phyloP scores from a whole-genome alignment of 2,329 filamentous ascomycete species.

The Pyrenophora graminea region DNA sequence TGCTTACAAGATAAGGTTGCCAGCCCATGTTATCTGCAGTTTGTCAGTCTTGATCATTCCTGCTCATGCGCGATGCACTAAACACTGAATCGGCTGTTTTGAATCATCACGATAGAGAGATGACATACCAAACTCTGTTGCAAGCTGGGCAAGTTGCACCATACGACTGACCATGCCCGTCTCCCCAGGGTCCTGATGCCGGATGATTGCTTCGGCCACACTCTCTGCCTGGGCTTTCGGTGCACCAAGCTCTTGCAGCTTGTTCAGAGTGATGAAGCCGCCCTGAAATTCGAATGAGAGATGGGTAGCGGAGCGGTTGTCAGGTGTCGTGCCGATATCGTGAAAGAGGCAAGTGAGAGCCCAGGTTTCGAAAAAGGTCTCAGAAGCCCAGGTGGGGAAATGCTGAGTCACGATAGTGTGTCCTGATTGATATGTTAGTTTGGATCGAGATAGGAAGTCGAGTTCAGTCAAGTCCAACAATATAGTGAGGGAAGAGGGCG shows the following conservation, averaged over 20 bases:
- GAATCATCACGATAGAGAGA: neutral
- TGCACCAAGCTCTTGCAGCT: neutral
- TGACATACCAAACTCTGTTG: constrained; percentile 2
- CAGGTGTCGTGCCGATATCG: constrained; percentile 2
- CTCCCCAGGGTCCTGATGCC: constrained; percentile 5
- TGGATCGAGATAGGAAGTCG: accelerated
- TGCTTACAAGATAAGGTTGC: neutral
- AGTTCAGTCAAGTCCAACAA: accelerated
- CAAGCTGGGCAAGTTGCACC: constrained; percentile 3
- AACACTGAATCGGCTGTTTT: no score
- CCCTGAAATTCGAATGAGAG: constrained; percentile 8
- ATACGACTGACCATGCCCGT: neutral
- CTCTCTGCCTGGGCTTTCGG: constrained; percentile 1
- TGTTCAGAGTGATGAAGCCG: constrained; percentile 1
- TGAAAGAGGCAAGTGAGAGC: constrained; percentile 5
- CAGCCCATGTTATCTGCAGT: constrained; percentile 3
- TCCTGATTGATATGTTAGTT: neutral
- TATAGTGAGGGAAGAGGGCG: neutral
- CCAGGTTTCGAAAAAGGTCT: constrained; percentile 3
- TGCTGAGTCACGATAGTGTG: neutral
- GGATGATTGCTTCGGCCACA: constrained; percentile 4
- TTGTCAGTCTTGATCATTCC: neutral
- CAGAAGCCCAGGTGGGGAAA: neutral
- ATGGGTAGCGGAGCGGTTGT: constrained; percentile 1
- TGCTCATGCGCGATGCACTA: neutral